Percentiles rank a stretch among this genome's conserved stretches.
These are phyloP conservation scores for Chytriomyces sp. DNA, from an alignment of 192 early-diverging fungal genomes.

Conservation along the genomic window DNA sequence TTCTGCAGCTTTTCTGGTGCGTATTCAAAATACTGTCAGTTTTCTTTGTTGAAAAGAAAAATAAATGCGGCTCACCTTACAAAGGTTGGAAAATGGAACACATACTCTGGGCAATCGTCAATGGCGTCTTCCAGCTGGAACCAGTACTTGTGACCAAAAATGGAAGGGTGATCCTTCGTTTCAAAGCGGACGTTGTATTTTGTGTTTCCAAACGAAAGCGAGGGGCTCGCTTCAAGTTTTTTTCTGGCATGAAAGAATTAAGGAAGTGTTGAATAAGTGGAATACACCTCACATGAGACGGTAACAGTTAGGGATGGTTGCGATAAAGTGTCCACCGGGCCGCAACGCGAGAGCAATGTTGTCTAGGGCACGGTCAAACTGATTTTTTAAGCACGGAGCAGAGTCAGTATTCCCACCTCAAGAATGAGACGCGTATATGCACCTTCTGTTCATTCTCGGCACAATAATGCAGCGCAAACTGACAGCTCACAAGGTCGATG, in stretches of 20 bases:
- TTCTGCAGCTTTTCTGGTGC: conserved; percentile 72
- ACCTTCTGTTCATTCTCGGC: conserved; percentile 84
- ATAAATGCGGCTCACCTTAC: conserved; percentile 45
- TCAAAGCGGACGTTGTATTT: conserved; percentile 89
- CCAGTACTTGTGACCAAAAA: conserved; percentile 83
- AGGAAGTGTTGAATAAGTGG: not conserved
- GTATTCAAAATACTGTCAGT: not conserved
- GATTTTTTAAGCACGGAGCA: conserved; percentile 66
- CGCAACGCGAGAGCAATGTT: conserved; percentile 74
- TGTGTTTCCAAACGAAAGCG: conserved; percentile 79
- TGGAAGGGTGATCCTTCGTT: conserved; percentile 57
- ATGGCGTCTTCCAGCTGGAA: conserved; percentile 96
- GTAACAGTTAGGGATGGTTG: conserved; percentile 91
- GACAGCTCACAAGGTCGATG: conserved; percentile 83
- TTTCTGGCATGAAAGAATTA: not conserved
- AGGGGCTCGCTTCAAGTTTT: conserved; percentile 47
- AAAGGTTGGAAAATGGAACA: conserved; percentile 85
- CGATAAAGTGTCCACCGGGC: conserved; percentile 81
- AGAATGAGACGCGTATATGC: too few relatives aligned
- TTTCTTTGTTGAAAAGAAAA: not conserved
- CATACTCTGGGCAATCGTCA: conserved; percentile 93
- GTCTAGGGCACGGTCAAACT: conserved; percentile 64
- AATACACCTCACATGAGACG: conserved; percentile 77
- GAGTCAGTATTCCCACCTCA: conserved; percentile 73
- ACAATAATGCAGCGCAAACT: conserved; percentile 97